These are phyloP conservation scores for Debaryomyces coudertii DNA, from an alignment of 1,139 yeast genomes.

Conservation along the genomic window DNA sequence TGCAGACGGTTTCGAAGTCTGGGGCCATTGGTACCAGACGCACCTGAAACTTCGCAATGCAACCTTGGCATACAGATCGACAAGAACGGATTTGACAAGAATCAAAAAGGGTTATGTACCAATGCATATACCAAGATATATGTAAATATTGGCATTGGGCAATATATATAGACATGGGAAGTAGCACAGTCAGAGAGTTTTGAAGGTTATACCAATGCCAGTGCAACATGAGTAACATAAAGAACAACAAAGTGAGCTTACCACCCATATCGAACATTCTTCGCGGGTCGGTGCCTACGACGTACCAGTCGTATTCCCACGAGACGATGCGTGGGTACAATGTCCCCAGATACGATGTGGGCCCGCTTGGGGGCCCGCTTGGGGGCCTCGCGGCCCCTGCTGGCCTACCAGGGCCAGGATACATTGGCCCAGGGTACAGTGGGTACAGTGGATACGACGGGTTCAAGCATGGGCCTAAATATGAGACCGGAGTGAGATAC, in stretches of 20 bases:
- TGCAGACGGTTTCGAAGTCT: not conserved
- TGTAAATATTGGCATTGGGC: not conserved
- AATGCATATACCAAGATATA: constrained; percentile 8
- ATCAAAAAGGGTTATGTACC: constrained; percentile 5
- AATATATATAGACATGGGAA: constrained; percentile 2
- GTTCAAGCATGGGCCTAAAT: not conserved
- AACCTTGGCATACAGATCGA: constrained; percentile 1
- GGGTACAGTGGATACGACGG: too few relatives aligned
- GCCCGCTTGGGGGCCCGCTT: not conserved
- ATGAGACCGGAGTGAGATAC: not conserved
- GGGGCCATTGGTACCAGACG: not conserved
- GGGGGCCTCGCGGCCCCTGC: not conserved
- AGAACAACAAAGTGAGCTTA: constrained; percentile 30
- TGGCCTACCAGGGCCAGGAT: too few relatives aligned
- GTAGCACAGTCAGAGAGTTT: constrained; percentile 10
- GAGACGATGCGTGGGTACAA: not conserved
- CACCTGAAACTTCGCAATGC: constrained; percentile 1
- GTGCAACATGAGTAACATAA: constrained; percentile 5
- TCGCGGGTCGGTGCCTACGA: constrained; percentile 10
- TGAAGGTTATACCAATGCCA: constrained; percentile 11
- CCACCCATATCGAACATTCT: constrained; percentile 44
- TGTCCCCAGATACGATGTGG: not conserved
- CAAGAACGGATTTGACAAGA: constrained; percentile 5
- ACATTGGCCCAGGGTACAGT: too few relatives aligned
- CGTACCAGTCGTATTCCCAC: constrained; percentile 7